Evolutionary conservation across 2,329 filamentous ascomycete species (phyloP).

Genomic region (Apiospora hydei): DNA sequence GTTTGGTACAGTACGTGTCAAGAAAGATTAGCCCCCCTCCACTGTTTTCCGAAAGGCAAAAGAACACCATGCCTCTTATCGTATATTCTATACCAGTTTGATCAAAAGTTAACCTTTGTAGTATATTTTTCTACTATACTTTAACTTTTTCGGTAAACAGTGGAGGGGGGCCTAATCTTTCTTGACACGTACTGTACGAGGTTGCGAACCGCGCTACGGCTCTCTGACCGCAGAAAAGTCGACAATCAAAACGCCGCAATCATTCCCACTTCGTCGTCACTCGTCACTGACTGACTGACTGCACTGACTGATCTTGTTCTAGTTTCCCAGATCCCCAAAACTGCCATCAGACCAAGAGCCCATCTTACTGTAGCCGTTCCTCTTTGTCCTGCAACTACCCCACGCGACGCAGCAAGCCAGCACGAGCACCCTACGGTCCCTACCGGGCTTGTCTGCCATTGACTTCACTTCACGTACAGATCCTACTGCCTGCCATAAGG

Average conservation of each 20-base stretch:
- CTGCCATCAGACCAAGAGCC: background rate
- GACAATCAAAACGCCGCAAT: slow-evolving; percentile 26
- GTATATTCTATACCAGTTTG: too few species aligned
- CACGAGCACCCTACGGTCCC: slow-evolving; percentile 2
- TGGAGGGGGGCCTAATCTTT: too few species aligned
- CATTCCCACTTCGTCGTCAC: slow-evolving; percentile 19
- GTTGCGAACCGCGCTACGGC: slow-evolving; percentile 9
- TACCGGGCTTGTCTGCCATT: background rate
- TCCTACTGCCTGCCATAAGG: too few species aligned
- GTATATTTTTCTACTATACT: too few species aligned
- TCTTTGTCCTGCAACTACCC: slow-evolving; percentile 25
- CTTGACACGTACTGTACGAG: too few species aligned
- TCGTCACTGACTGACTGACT: background rate
- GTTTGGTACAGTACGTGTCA: too few species aligned
- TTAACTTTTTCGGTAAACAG: too few species aligned
- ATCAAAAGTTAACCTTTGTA: too few species aligned
- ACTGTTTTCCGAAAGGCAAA: too few species aligned
- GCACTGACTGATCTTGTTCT: slow-evolving; percentile 10
- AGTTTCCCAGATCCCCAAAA: slow-evolving; percentile 11
- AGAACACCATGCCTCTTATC: too few species aligned
- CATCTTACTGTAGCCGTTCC: background rate
- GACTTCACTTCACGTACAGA: too few species aligned
- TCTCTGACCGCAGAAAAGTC: slow-evolving; percentile 24
- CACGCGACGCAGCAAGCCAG: slow-evolving; percentile 22
- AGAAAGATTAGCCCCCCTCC: too few species aligned